Percentiles rank a stretch among this genome's conserved stretches.
These are phyloP conservation scores for Xylaria sp. DNA, from an alignment of 2,329 filamentous ascomycete species.

Conservation along the genomic window DNA sequence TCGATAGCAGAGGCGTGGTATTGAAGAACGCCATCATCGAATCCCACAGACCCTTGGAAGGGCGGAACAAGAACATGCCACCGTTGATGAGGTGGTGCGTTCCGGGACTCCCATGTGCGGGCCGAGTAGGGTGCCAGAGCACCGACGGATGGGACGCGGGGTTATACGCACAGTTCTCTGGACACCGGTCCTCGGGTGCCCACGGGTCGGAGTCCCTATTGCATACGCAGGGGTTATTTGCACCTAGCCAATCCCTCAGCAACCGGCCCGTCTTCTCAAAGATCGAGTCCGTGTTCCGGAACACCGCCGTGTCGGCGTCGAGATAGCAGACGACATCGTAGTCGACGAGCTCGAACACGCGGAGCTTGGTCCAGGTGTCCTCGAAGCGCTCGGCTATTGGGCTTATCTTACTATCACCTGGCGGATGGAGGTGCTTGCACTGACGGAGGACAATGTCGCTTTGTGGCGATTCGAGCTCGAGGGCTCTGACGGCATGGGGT, in stretches of 20 bases:
- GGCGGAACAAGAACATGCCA: constrained; percentile 54
- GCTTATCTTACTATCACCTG: constrained; percentile 38
- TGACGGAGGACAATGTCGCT: constrained; percentile 44
- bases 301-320: constrained; percentile 55
- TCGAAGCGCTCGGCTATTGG: constrained; percentile 53
- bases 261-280: constrained; percentile 42
- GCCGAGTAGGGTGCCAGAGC: constrained; percentile 39
- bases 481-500: constrained; percentile 41
- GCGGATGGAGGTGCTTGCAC: constrained; percentile 45
- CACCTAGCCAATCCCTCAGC: constrained; percentile 46
- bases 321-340: constrained; percentile 51
- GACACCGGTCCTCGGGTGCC: constrained; percentile 52
- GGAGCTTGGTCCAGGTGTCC: constrained; percentile 59
- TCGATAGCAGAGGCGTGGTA: constrained; percentile 41
- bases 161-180: constrained; percentile 52
- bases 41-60: constrained; percentile 41
- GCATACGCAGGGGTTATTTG: constrained; percentile 55
- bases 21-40: constrained; percentile 46
- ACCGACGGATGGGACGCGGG: constrained; percentile 41
- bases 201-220: constrained; percentile 53
- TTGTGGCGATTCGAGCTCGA: constrained; percentile 44
- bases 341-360: constrained; percentile 50
- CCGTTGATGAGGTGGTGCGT: constrained; percentile 54
- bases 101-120: constrained; percentile 26
- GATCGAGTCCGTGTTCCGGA: constrained; percentile 46